A percentile compares a stretch with the other conserved stretches of the same genome.
Conservation (phyloP, 176 grass and related monocot genomes). For the Oryza punctata region DNA sequence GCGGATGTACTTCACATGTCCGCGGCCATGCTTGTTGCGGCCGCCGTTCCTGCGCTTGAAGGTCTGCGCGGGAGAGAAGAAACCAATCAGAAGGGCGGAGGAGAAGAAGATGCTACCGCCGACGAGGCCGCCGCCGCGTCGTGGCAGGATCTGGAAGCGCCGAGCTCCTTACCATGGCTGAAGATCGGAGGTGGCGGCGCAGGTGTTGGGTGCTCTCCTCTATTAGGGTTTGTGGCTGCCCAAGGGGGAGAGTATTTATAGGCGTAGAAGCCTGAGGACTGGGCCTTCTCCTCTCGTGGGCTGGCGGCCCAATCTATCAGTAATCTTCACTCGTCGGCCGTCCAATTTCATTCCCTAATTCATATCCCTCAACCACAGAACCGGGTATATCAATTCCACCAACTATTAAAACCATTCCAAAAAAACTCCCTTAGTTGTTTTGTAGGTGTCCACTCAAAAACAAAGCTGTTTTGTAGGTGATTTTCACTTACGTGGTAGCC, state of each 20-base stretch:
- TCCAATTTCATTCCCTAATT: too few species aligned
- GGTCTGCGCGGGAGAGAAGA: slow-evolving; percentile 27
- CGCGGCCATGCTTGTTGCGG: slow-evolving; percentile 81
- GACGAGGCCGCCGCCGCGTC: neutral
- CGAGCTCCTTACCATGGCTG: slow-evolving; percentile 47
- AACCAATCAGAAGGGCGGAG: neutral
- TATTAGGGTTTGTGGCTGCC: slow-evolving; percentile 32
- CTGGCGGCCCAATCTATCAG: neutral
- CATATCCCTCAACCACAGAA: too few species aligned
- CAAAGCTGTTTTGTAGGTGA: too few species aligned
- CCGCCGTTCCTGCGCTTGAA: slow-evolving; percentile 77
- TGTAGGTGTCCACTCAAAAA: too few species aligned
- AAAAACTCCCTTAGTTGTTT: too few species aligned
- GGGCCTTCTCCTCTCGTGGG: too few species aligned
- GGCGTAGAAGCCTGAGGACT: too few species aligned
- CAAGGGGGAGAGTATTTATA: neutral
- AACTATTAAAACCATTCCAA: too few species aligned
- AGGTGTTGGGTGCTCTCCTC: neutral
- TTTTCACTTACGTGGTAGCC: too few species aligned
- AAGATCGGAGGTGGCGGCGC: slow-evolving; percentile 24
- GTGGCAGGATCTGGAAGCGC: neutral
- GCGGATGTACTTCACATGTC: slow-evolving; percentile 75
- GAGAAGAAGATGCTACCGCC: neutral
- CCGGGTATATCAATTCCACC: too few species aligned
- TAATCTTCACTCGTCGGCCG: too few species aligned